Evolutionary conservation across 2,329 filamentous ascomycete genomes (phyloP), one percentile per base, ranked within the genome.

Genomic region (Epichloe baconii): DNA sequence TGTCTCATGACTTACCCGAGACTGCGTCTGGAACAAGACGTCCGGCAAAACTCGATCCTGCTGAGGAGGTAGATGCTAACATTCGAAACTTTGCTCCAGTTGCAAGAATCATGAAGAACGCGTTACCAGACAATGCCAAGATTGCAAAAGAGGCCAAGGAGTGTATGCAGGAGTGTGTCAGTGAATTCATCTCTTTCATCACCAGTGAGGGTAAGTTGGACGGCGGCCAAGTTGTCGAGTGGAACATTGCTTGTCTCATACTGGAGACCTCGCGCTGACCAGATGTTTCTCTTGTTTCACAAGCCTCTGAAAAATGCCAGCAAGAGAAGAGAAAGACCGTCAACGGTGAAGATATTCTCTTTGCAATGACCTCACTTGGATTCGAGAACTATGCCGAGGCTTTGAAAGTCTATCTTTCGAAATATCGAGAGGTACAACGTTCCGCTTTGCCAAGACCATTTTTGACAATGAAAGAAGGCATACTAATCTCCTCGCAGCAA

Each of bases 141-240:
- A 98, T 98, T 55, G 90, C 90, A 54, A 98, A 98, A 67, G 93
- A 98, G 67, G 93, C 93, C 51, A 98, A 98, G 70, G 93, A 98
- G 68, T 98, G 93, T 72, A 97, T 98, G 93, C 93, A 98, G 70
- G 93, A 98, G 70, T 98, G 93, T 66, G 93, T 98, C 53, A 96
- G 90, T 82, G 93, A 98, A 72, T 98, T 98, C 70, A 98, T 98
- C 74, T 95, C 88, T 6, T 98, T 98, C 76, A 97, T 98, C 66
- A 98, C 93, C 37, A 97, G 91, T 68, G 93, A 98, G 78, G 93
- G 93, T 95, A 69, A 65, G 85, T 73, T 48, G 35, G 17, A 38
- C 17, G 4, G 17, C 23, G 23, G 19, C 35, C 21, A 11, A 26
- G 15, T 46, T n/a, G 5, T 47, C 37, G 34, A 36, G 26, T 36